Base-by-base conservation (phyloP, 192 early-diverging fungal genomes). In the Podila epigama region DNA sequence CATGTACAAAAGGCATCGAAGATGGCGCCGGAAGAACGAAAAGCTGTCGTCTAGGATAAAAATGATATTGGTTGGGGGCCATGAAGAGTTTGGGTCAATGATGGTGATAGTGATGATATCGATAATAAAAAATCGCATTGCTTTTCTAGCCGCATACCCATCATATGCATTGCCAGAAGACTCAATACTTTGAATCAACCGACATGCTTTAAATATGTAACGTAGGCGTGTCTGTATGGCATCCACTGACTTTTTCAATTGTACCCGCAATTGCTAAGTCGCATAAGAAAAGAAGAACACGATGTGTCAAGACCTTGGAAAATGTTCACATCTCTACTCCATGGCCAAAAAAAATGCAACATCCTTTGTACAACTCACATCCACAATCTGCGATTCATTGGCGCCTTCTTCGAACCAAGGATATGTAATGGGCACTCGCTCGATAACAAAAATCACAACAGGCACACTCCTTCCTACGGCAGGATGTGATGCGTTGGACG, bases 1-100 rank as follows among this genome's bases (percentile, higher is more conserved):
- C 72, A 36, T 75, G 64, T 7, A 75, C 72, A 58, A 75, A 75
- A 10, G 72, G 72, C 5, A 54, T 75, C 27, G 64, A 66, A 2
- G 70, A 75, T 25, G 72, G 65, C n/a, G 51, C 66, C 25, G 72
- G 65, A 34, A 75, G 40, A 34, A 75, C 72, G 53, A 75, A 75
- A 29, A 75, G 54, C 16, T 75, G 72, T 20, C 72, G 72, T n/a
- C 72, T 75, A 58, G 5, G 20, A 13, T 18, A 0, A 44, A 33
- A 32, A 62, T 42, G 27, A 9, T 15, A 20, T 5, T 16, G n/a
- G n/a, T n/a, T n/a, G n/a, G n/a, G n/a, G n/a, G n/a, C n/a, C n/a
- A n/a, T n/a, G n/a, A n/a, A n/a, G n/a, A n/a, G n/a, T n/a, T n/a
- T n/a, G n/a, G n/a, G n/a, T n/a, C n/a, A n/a, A n/a, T n/a, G n/a